A percentile compares a stretch with the other conserved stretches of the same genome.
These are phyloP conservation scores for Strobilomyces dryophilus DNA, from an alignment of 768 basidiomycete species.

Conservation along the genomic window DNA sequence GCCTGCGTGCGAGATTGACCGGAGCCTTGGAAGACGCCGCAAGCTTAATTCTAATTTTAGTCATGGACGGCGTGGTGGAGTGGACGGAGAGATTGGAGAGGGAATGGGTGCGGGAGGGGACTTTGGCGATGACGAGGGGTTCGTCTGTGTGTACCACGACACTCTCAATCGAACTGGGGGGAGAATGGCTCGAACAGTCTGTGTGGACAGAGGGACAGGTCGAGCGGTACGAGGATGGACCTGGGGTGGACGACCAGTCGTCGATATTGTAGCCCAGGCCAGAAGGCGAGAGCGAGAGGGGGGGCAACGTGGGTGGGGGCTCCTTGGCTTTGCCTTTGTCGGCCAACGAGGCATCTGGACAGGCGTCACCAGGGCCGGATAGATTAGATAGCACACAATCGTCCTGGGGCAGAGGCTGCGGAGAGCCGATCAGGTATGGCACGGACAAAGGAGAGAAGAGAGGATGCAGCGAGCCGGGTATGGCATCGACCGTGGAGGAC, in stretches of 20 bases:
- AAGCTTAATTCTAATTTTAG: constrained; percentile 46
- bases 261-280: constrained; percentile 43
- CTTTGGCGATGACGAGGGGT: constrained; percentile 20
- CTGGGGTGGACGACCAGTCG: constrained; percentile 34
- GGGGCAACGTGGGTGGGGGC: constrained; percentile 58
- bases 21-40: constrained; percentile 38
- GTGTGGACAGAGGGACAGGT: constrained; percentile 37
- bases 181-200: constrained; percentile 21
- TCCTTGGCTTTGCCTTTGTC: constrained; percentile 55
- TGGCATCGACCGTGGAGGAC: neutral
- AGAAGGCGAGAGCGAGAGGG: constrained; percentile 56
- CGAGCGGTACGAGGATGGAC: constrained; percentile 34
- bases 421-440: constrained; percentile 5
- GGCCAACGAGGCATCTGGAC: constrained; percentile 25
- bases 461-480: neutral
- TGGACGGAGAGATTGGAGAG: constrained; percentile 50
- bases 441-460: constrained; percentile 7
- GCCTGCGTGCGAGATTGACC: constrained; percentile 52
- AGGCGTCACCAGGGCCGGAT: constrained; percentile 11
- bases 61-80: constrained; percentile 44
- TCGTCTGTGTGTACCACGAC: constrained; percentile 10
- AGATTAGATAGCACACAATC: constrained; percentile 26
- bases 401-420: neutral
- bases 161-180: constrained; percentile 12
- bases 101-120: constrained; percentile 50